Percentiles rank a stretch among this genome's conserved stretches.
These are phyloP conservation scores for Evernia prunastri DNA, from an alignment of 495 filamentous ascomycete species.

Conservation along the genomic window DNA sequence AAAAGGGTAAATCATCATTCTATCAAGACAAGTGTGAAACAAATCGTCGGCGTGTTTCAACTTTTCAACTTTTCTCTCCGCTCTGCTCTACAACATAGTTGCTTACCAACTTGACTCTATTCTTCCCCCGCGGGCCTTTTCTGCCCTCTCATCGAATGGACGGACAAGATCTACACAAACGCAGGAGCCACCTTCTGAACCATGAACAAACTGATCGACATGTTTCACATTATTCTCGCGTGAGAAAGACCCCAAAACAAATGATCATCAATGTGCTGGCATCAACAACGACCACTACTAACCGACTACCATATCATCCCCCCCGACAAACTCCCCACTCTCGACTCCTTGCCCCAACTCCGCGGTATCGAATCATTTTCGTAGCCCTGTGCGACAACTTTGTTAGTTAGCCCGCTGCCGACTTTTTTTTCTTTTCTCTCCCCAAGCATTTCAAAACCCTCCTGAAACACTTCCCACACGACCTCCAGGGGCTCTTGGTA, in stretches of 20 bases:
- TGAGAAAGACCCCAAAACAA: not conserved
- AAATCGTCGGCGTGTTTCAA: not conserved
- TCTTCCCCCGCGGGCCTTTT: not conserved
- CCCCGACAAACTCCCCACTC: too few species aligned
- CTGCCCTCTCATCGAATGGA: not conserved
- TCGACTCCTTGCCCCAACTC: not conserved
- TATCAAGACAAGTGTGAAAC: slow-evolving; percentile 5
- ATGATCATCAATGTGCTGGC: not conserved
- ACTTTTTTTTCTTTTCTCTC: not conserved
- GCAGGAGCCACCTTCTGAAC: not conserved
- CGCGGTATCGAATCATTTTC: not conserved
- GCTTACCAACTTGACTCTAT: too few species aligned
- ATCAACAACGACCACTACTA: not conserved
- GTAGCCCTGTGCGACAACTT: not conserved
- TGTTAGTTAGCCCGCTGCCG: too few species aligned
- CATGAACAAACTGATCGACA: not conserved
- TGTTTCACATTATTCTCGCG: not conserved
- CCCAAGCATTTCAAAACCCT: not conserved
- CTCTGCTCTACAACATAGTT: too few species aligned
- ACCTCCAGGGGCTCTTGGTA: not conserved
- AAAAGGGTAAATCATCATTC: too few species aligned
- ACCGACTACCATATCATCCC: too few species aligned
- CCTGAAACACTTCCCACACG: not conserved
- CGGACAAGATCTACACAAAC: not conserved
- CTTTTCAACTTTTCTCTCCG: too few species aligned